phyloP scores from a whole-genome alignment of 208 protist genomes.

The Wallacemonas sp. region DNA sequence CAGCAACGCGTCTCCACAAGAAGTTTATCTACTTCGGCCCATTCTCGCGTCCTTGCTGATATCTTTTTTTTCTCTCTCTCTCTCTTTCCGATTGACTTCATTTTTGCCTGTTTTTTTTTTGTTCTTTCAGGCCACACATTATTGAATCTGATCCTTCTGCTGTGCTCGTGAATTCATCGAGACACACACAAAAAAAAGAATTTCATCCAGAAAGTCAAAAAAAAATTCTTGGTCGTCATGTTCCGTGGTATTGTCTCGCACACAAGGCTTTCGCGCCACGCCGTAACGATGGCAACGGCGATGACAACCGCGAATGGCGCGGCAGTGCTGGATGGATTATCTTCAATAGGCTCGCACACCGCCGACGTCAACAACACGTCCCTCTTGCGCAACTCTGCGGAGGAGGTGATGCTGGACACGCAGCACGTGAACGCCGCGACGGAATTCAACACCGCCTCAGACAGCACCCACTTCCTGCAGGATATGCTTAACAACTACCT shows the following conservation, averaged over 20 bases:
- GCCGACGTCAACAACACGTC: slow-evolving; percentile 4
- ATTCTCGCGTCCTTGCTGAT: too few species aligned
- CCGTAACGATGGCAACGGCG: not conserved
- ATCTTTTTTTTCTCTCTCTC: slow-evolving; percentile 7
- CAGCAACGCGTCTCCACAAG: slow-evolving; percentile 8
- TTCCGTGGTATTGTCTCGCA: slow-evolving; percentile 16
- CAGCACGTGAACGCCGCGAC: not conserved
- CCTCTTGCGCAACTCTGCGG: not conserved
- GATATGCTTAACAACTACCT: slow-evolving; percentile 11
- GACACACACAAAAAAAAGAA: too few species aligned
- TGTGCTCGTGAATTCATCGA: too few species aligned
- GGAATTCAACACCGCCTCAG: slow-evolving; percentile 3
- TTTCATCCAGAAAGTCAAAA: too few species aligned
- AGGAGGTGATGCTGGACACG: too few species aligned
- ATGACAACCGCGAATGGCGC: not conserved
- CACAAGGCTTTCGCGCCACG: slow-evolving; percentile 2
- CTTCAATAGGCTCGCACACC: not conserved
- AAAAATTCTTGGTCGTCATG: slow-evolving; percentile 12
- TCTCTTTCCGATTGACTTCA: not conserved
- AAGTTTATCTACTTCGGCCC: slow-evolving; percentile 30
- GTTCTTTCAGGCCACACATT: not conserved
- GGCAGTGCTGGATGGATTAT: not conserved
- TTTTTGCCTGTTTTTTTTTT: not conserved
- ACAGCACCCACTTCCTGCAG: slow-evolving; percentile 1
- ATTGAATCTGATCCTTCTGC: not conserved